Conservation (phyloP, 1,139 yeast species). For the Pichia sp. region DNA sequence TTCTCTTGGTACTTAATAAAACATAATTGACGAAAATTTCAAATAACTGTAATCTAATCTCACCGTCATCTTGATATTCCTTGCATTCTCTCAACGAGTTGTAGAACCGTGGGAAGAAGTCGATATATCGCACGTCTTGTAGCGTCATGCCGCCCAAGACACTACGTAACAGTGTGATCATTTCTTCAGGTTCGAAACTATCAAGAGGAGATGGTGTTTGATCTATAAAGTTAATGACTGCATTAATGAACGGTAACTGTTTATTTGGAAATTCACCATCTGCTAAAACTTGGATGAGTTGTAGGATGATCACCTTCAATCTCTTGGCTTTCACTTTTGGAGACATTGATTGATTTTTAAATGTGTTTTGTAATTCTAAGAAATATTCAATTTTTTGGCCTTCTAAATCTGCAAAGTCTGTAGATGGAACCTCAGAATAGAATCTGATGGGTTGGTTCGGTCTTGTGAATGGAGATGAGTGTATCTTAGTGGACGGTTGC, state of each 20-base stretch:
- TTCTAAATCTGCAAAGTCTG: constrained; percentile 21
- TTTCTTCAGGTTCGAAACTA: constrained; percentile 25
- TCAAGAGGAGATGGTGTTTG: constrained; percentile 26
- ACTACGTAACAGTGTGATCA: constrained; percentile 24
- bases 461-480: background rate
- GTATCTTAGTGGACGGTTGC: background rate
- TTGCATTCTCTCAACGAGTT: constrained; percentile 27
- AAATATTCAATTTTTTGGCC: constrained; percentile 20
- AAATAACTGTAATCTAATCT: constrained; percentile 29
- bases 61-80: constrained; percentile 20
- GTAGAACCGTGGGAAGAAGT: constrained; percentile 34
- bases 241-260: constrained; percentile 29
- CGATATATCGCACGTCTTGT: constrained; percentile 28
- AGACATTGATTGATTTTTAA: constrained; percentile 24
- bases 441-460: background rate
- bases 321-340: constrained; percentile 28
- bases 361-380: constrained; percentile 26
- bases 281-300: constrained; percentile 22
- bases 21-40: constrained; percentile 34
- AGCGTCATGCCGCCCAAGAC: constrained; percentile 29
- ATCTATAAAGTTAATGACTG: constrained; percentile 30
- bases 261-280: constrained; percentile 23
- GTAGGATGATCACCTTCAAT: constrained; percentile 22
- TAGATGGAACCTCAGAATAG: constrained; percentile 11
- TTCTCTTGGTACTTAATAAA: constrained; percentile 28